Evolutionary conservation across 1,284 basidiomycete species (phyloP).

Genomic region (Moniliella sp.): DNA sequence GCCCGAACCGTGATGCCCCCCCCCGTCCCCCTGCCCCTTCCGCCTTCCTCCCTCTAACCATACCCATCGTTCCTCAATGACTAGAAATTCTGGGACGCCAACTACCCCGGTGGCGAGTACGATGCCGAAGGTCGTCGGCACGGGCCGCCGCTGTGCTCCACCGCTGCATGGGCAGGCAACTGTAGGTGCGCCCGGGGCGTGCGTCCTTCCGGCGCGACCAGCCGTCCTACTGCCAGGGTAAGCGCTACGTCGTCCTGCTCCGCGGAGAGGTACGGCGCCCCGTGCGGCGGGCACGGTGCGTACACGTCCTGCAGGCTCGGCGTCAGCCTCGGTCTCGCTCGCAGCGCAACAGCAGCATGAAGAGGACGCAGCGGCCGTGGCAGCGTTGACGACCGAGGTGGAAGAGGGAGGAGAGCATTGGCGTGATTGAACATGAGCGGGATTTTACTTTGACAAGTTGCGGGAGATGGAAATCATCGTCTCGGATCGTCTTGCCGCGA

Average conservation of each 20-base stretch:
- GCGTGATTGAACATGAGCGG: constrained; percentile 64
- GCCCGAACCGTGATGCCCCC: no score
- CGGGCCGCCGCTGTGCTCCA: constrained; percentile 36
- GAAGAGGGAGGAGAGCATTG: constrained; percentile 59
- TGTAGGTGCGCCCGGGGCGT: constrained; percentile 9
- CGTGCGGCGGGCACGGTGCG: neutral
- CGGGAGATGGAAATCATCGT: constrained; percentile 76
- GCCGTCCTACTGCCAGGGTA: constrained; percentile 1
- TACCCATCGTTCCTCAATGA: neutral
- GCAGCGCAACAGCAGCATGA: no score
- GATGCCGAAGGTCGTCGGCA: constrained; percentile 61
- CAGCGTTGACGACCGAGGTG: constrained; percentile 55
- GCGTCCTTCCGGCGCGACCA: constrained; percentile 38
- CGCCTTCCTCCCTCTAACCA: no score
- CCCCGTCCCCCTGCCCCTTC: no score
- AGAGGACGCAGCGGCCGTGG: no score
- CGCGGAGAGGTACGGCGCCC: neutral
- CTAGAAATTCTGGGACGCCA: constrained; percentile 74
- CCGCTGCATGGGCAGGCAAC: constrained; percentile 16
- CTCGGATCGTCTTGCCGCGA: constrained; percentile 34
- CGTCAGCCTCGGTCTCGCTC: no score
- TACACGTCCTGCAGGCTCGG: constrained; percentile 1
- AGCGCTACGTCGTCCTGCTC: constrained; percentile 1
- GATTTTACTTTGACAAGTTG: constrained; percentile 89
- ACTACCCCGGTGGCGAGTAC: constrained; percentile 69